Base-by-base conservation (phyloP, 352 stramenopile species). In the Globisporangium cystogenes region DNA sequence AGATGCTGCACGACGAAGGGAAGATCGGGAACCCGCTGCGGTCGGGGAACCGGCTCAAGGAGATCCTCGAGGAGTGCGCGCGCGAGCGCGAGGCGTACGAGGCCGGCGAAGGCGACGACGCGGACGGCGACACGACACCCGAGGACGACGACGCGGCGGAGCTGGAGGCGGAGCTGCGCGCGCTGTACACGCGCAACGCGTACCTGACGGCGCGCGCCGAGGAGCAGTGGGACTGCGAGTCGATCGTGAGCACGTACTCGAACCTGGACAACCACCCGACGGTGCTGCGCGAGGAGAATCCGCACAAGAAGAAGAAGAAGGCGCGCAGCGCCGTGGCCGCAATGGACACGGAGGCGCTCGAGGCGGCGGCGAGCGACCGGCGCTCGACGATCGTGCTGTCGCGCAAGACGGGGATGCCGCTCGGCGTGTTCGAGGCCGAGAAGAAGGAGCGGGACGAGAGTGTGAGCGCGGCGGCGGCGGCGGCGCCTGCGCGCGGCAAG, bases 181-280 rank as follows among this genome's bases (percentile, higher is more conserved):
- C 70, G 18, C 64, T 92, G 23, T 76, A 82, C 31, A 60, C 70
- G 48, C 67, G 68, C 53, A 93, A 86, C 53, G 64, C 68, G 39
- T 93, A 93, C 53, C 56, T 93, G 59, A 68, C 65, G 45, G 55
- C 68, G 11, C 74, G 81, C 35, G 75, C 82, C 33, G 60, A 73
- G 33, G 83, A 91, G 59, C 55, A 81, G 57, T 99, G 96, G 96
- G 97, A 99, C 73, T 98, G 89, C 59, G 96, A 99, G 68, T 98
- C 92, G 43, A 98, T 99, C 51, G 76, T 99, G 51, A 98, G 93
- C 54, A 99, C 96, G 39, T 99, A 99, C 76, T 98, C 93, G 31
- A 99, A 97, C 64, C 54, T 98, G 60, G 96, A 99, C 69, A 99
- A 99, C 77, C 97, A 99, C 70, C 97, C 97, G 24, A 97, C 87